Evolutionary conservation across 108 stramenopile genomes (phyloP).

Genomic region (Bacterosira constricta): DNA sequence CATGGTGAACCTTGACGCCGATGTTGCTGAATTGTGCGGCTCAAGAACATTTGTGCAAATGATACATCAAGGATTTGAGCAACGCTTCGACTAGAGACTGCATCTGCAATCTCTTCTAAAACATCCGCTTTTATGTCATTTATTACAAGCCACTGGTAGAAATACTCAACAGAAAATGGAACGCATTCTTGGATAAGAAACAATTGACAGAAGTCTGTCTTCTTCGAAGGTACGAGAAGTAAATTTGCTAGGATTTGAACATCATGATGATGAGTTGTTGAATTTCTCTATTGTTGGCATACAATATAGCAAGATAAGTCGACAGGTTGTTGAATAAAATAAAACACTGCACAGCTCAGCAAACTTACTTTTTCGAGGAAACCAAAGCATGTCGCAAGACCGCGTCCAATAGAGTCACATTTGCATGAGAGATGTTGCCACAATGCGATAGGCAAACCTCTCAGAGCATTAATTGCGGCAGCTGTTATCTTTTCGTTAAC

Average conservation of each 20-base stretch:
- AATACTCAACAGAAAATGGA: conserved; percentile 26
- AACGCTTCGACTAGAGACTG: conserved; percentile 22
- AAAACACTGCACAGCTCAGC: background rate
- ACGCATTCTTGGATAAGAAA: conserved; percentile 31
- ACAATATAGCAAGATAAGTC: background rate
- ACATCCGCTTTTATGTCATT: conserved; percentile 17
- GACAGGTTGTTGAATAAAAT: background rate
- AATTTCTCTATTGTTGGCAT: conserved; percentile 9
- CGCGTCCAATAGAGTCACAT: conserved; percentile 31
- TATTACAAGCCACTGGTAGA: conserved; percentile 45
- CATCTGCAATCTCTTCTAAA: conserved; percentile 28
- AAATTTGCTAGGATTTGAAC: conserved; percentile 15
- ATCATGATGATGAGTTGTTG: conserved; percentile 8
- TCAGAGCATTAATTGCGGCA: conserved; percentile 28
- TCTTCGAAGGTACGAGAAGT: conserved; percentile 21
- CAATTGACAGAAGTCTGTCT: conserved; percentile 32
- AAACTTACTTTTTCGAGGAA: conserved; percentile 33
- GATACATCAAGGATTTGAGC: conserved; percentile 36
- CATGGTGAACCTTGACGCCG: background rate
- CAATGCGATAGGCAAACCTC: conserved; percentile 27
- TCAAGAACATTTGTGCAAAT: conserved; percentile 42
- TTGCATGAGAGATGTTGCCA: conserved; percentile 37
- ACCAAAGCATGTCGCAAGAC: conserved; percentile 34
- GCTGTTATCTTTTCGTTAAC: conserved; percentile 44
- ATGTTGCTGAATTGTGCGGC: conserved; percentile 32